Evolutionary conservation across 108 stramenopile species (phyloP), one percentile per base, ranked within the genome.

Genomic region (Phaeodactylum tricornutum): DNA sequence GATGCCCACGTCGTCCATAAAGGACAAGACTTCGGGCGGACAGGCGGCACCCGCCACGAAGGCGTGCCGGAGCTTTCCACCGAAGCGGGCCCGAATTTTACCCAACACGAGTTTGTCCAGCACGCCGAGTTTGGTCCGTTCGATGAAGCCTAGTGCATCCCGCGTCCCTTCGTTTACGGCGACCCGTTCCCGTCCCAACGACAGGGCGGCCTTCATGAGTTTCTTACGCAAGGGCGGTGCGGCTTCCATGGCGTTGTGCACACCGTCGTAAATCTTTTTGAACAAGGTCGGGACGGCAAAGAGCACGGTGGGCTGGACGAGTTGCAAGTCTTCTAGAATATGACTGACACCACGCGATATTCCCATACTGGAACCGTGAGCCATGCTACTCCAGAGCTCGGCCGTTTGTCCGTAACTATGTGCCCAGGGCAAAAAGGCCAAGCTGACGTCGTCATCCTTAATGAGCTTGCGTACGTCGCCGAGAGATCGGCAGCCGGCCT

Each of bases 381-480:
- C 79, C 50, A 96, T 82, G 15, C 72, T 31, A 33, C 59, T 56
- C 79, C 87, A 89, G 16, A 94, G 59, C 48, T 96, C 96, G 47
- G 77, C 80, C 28, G 90, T 93, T 61, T 87, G 92, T 29, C 96
- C 92, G 66, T 92, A 94, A 31, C 78, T 87, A 63, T 98, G 96
- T 6, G 94, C 92, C 93, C 94, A 98, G 2, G 94, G 95, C 19
- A 96, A 61, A 67, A 98, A 93, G 5, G 90, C 80, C 15, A 95
- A 57, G 29, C 87, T 84, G 47, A 80, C 59, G 72, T 88, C 87
- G 0, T 42, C 58, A 32, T 78, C 65, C 15, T 47, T 61, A 35
- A 86, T 58, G 24, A 93, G 69, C 15, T 84, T 86, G 15, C 69
- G 61, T 0, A 84, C 73, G 57, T 86, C 61, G 14, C 71, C 73